Evolutionary conservation across 345 rosid genomes (phyloP).

Genomic region (Capsella bursapastoris): DNA sequence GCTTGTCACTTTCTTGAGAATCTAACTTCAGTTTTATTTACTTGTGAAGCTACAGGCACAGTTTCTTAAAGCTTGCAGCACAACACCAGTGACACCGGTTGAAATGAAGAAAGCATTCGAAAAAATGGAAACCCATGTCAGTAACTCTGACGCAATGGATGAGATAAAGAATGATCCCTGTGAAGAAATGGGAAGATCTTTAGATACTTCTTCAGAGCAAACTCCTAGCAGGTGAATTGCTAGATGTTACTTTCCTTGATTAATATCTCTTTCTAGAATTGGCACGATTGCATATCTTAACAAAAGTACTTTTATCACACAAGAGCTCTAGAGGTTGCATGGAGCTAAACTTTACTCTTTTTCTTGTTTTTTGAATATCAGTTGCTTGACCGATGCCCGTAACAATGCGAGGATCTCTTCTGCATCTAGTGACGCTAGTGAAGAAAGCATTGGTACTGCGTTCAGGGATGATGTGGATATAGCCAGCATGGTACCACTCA

Average conservation of each 20-base stretch:
- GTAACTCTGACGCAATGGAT: constrained; percentile 47
- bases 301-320: background rate
- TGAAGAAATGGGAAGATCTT: constrained; percentile 34
- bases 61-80: constrained; percentile 71
- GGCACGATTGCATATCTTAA: constrained; percentile 1
- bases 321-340: background rate
- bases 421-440: constrained; percentile 50
- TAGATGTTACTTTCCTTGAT: background rate
- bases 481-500: constrained; percentile 32
- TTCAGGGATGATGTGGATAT: constrained; percentile 34
- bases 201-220: constrained; percentile 48
- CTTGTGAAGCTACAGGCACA: constrained; percentile 54
- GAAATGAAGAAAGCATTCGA: constrained; percentile 60
- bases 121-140: constrained; percentile 51
- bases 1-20: constrained; percentile 7
- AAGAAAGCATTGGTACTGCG: constrained; percentile 41
- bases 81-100: constrained; percentile 62
- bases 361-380: constrained; percentile 28
- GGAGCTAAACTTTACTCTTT: background rate
- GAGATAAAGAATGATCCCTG: constrained; percentile 42
- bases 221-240: constrained; percentile 67
- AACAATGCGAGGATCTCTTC: constrained; percentile 43
- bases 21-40: background rate
- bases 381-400: constrained; percentile 57
- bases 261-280: background rate